Evolutionary conservation across 2,329 filamentous ascomycete genomes (phyloP).

Genomic region (Claviceps humidiphila): DNA sequence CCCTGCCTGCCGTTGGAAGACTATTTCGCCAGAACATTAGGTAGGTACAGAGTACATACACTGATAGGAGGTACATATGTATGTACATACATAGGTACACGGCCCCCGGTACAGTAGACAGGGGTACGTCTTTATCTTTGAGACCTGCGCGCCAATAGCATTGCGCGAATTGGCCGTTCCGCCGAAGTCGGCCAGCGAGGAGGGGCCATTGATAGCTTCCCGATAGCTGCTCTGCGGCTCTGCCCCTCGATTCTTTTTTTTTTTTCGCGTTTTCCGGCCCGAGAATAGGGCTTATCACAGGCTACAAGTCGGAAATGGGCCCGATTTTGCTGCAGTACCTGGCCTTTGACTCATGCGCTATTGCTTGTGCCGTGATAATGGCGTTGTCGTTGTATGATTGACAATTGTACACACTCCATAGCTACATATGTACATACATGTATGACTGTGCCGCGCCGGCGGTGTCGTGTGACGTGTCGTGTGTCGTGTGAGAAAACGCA

Average conservation of each 20-base stretch:
- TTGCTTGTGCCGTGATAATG: not conserved
- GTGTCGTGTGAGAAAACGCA: too few species aligned
- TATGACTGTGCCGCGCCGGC: too few species aligned
- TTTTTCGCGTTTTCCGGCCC: not conserved
- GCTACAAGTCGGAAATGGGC: not conserved
- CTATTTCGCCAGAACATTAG: too few species aligned
- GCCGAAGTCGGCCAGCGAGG: conserved; percentile 11
- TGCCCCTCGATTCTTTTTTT: not conserved
- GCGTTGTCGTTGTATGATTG: too few species aligned
- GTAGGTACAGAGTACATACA: too few species aligned
- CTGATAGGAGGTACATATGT: too few species aligned
- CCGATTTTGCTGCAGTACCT: conserved; percentile 3
- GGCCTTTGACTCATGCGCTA: conserved; percentile 8
- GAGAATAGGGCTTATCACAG: not conserved
- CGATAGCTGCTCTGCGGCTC: too few species aligned
- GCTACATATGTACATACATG: too few species aligned
- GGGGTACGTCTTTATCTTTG: not conserved
- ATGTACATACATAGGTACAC: not conserved
- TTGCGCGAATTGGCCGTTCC: conserved; percentile 2
- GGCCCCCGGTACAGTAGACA: not conserved
- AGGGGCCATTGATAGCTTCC: too few species aligned
- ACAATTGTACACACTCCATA: too few species aligned
- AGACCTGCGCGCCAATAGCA: conserved; percentile 7
- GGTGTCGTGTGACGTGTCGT: too few species aligned
- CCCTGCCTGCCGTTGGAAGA: too few species aligned